phyloP scores from a whole-genome alignment of 441 rosid species.

The Erysimum pusillum region DNA sequence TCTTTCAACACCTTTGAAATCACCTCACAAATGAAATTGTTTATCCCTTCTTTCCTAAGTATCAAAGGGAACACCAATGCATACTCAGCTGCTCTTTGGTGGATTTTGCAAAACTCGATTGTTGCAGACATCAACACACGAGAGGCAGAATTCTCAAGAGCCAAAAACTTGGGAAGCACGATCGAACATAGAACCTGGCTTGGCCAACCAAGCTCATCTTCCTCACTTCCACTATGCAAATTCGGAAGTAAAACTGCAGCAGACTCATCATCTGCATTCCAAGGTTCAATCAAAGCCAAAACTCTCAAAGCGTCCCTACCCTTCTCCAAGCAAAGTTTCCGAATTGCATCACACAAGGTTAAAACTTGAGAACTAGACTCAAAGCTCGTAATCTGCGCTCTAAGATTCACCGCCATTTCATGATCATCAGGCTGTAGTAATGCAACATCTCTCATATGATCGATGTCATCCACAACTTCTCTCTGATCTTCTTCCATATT shows the following conservation, averaged over 20 bases:
- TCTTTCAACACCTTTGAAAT: slow-evolving; percentile 66
- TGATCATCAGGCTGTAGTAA: slow-evolving; percentile 51
- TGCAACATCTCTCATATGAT: slow-evolving; percentile 31
- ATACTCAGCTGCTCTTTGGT: slow-evolving; percentile 71
- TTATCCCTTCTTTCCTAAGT: slow-evolving; percentile 67
- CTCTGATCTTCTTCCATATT: slow-evolving; percentile 43
- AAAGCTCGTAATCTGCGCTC: slow-evolving; percentile 50
- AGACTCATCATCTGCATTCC: slow-evolving; percentile 78
- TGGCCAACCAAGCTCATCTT: slow-evolving; percentile 66
- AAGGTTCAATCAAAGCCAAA: slow-evolving; percentile 73
- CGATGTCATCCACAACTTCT: slow-evolving; percentile 46
- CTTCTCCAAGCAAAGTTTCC: slow-evolving; percentile 57
- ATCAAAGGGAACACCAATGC: slow-evolving; percentile 66
- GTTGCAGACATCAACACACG: slow-evolving; percentile 65
- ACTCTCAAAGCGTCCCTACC: slow-evolving; percentile 55
- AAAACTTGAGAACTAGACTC: slow-evolving; percentile 57
- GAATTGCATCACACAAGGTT: slow-evolving; percentile 62
- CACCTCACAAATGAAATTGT: slow-evolving; percentile 64
- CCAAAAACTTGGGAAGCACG: slow-evolving; percentile 73
- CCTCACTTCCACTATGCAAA: slow-evolving; percentile 54
- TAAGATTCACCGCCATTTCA: slow-evolving; percentile 53
- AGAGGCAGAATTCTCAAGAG: slow-evolving; percentile 64
- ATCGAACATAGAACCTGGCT: slow-evolving; percentile 69
- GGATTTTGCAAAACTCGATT: slow-evolving; percentile 71
- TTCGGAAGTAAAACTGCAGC: slow-evolving; percentile 65